Evolutionary conservation across 2,329 filamentous ascomycete genomes (phyloP), one percentile per base, ranked within the genome.

Genomic region (Metarhizium album): DNA sequence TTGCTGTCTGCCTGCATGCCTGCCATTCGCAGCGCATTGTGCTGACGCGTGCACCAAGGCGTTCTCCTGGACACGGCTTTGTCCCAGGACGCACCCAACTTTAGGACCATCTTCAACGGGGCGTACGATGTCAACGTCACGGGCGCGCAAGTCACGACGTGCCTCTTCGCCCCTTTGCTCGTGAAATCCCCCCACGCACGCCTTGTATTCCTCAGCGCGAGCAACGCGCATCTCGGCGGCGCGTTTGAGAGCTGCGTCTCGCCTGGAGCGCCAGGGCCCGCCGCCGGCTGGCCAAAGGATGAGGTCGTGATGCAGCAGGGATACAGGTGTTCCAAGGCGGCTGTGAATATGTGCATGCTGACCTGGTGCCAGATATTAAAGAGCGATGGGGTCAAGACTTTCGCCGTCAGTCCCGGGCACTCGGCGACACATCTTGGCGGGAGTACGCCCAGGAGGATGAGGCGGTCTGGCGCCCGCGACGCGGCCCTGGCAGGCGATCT

Each of bases 41-140:
- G 18, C 37, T 40, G 11, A 18, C 14, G 37, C n/a, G 33, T 35
- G 33, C 38, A 4, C 2, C 13, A 7, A 70, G 71, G 74, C 24
- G 70, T 64, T 31, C 59, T 59, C n/a, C 73, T 73, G 55, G 76
- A 80, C 52, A 23, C 22, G 3, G 54, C 68, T 27, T 54, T 58
- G 24, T 3, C 3, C 22, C 4, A 43, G 24, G 40, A 43, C 14
- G 22, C 16, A 1, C 13, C 40, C 48, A 48, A 33, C 31, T 33
- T 35, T 14, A 31, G 45, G 31, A 27, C 4, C 52, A 53, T 64
- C 23, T 74, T 70, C 57, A 75, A 73, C 56, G 66, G 68, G 46
- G 60, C 72, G 6, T 79, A 70, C 60, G 66, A 78, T 45, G 63
- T 75, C 55, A 81, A 81, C 57, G 71, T 75, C 6, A 60, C 74